phyloP scores from a whole-genome alignment of 805 yeast species.

The Hanseniaspora taiwanica region DNA sequence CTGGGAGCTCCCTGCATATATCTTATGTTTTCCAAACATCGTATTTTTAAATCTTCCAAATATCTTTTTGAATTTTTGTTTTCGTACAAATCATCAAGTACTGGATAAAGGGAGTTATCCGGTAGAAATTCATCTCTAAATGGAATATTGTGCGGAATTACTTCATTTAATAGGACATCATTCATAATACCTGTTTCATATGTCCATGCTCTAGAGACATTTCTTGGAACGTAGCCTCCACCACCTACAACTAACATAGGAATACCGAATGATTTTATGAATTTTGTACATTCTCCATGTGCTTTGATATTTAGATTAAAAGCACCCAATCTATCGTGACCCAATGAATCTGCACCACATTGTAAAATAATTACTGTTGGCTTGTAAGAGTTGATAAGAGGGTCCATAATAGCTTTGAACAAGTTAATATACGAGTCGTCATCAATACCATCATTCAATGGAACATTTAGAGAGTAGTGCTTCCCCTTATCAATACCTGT shows the following conservation, averaged over 20 bases:
- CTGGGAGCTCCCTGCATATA: conserved; percentile 85
- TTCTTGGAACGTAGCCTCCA: conserved; percentile 96
- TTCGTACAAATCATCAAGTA: conserved; percentile 63
- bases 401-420: conserved; percentile 71
- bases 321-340: conserved; percentile 92
- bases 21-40: conserved; percentile 69
- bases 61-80: conserved; percentile 77
- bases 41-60: conserved; percentile 63
- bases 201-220: conserved; percentile 92
- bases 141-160: conserved; percentile 62
- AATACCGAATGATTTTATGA: conserved; percentile 69
- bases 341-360: conserved; percentile 95
- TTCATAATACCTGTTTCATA: conserved; percentile 83
- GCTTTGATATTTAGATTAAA: conserved; percentile 88
- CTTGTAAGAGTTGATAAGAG: conserved; percentile 72
- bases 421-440: conserved; percentile 44
- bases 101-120: conserved; percentile 80
- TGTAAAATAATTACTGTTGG: conserved; percentile 96
- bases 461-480: conserved; percentile 74
- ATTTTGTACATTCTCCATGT: conserved; percentile 91
- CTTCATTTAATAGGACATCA: conserved; percentile 61
- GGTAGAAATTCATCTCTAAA: conserved; percentile 80
- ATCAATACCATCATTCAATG: conserved; percentile 85
- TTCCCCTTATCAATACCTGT: conserved; percentile 78
- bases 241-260: conserved; percentile 95